Conservation (phyloP, 2,329 filamentous ascomycete genomes). For the Pochonia chlamydosporia region DNA sequence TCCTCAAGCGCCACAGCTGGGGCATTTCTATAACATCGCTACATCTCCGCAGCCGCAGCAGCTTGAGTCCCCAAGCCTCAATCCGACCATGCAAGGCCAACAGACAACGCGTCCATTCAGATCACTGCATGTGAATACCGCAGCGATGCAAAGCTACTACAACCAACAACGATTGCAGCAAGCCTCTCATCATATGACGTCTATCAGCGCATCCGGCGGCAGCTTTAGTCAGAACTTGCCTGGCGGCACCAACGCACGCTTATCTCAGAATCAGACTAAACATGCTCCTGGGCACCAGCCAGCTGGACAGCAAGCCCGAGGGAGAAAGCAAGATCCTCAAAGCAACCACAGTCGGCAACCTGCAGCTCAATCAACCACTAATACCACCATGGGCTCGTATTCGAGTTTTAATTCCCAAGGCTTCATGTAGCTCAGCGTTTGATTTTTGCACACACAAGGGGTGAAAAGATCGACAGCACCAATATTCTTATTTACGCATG, state of each 20-base stretch:
- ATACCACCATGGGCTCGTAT: constrained; percentile 1
- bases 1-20: background rate
- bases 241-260: background rate
- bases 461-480: too few relatives aligned
- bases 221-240: background rate
- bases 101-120: background rate
- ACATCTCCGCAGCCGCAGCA: constrained; percentile 1
- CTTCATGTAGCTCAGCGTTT: constrained; percentile 2
- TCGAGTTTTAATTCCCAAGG: constrained; percentile 1
- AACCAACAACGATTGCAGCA: background rate
- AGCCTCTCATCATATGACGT: background rate
- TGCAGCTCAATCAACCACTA: background rate
- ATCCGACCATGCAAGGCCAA: background rate
- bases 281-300: background rate
- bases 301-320: background rate
- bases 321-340: background rate
- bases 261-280: constrained; percentile 2
- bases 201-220: background rate
- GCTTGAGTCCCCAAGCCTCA: background rate
- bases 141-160: constrained; percentile 2
- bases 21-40: constrained; percentile 4
- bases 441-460: background rate
- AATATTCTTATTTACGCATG: too few relatives aligned
- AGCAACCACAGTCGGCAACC: background rate
- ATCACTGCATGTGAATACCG: background rate